Conservation (phyloP, 805 yeast genomes). For the Starmerella kuoi region DNA sequence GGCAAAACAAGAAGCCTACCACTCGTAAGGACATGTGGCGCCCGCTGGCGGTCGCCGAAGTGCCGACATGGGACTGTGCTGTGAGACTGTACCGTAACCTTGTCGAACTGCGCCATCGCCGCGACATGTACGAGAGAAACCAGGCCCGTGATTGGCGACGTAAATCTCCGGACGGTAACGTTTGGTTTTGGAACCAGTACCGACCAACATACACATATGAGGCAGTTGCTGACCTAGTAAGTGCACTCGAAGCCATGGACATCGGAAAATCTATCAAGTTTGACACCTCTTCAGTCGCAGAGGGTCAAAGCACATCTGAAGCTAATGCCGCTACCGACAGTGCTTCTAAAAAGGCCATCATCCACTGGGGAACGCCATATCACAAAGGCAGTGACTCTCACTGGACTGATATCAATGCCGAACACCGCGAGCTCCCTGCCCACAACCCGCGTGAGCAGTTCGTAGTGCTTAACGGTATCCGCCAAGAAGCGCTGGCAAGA, state of each 20-base stretch:
- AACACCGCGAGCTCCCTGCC: conserved; percentile 46
- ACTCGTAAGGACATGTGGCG: conserved; percentile 83
- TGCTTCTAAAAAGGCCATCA: conserved; percentile 30
- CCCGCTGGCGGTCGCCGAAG: conserved; percentile 64
- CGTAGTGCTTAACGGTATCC: conserved; percentile 45
- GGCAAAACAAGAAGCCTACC: conserved; percentile 75
- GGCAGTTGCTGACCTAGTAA: conserved; percentile 71
- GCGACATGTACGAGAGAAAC: conserved; percentile 48
- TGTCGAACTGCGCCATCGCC: conserved; percentile 56
- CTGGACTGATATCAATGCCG: conserved; percentile 51
- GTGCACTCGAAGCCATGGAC: conserved; percentile 47
- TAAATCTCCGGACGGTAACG: conserved; percentile 62
- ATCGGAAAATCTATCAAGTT: no score
- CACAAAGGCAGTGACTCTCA: conserved; percentile 66
- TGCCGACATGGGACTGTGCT: conserved; percentile 37
- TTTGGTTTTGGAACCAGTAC: conserved; percentile 78
- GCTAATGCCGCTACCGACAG: neutral
- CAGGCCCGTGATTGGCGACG: conserved; percentile 58
- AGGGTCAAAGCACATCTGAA: no score
- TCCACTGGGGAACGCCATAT: conserved; percentile 81
- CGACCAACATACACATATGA: conserved; percentile 87
- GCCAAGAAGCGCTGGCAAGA: conserved; percentile 15
- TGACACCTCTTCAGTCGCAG: no score
- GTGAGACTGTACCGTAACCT: conserved; percentile 62
- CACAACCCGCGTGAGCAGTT: conserved; percentile 55